Percentiles rank a stretch among this genome's conserved stretches.
Conservation (phyloP, 306 rosid species). For the Comarum palustre region DNA sequence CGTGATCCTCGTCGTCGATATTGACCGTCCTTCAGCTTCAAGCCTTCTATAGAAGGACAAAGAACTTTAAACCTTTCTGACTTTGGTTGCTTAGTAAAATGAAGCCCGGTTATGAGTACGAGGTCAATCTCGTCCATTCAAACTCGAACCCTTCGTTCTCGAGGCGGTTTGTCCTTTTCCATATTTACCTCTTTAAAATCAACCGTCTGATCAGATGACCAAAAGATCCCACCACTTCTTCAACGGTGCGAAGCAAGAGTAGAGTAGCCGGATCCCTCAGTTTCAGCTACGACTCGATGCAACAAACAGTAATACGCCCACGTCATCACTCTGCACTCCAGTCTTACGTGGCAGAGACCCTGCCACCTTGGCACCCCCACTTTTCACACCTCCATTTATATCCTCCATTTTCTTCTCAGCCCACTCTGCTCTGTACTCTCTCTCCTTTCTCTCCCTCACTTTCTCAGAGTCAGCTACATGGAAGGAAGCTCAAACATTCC, state of each 20-base stretch:
- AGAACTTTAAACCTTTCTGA: not conserved
- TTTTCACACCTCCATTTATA: slow-evolving; percentile 3
- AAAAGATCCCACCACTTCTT: not conserved
- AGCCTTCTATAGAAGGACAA: not conserved
- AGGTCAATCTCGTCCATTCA: not conserved
- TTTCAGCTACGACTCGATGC: slow-evolving; percentile 2
- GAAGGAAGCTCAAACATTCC: not conserved
- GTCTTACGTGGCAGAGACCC: slow-evolving; percentile 25
- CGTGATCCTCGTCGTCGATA: not conserved
- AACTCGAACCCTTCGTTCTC: not conserved
- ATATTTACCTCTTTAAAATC: no score
- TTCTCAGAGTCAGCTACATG: slow-evolving; percentile 9
- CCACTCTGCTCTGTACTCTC: not conserved
- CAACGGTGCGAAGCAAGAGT: not conserved
- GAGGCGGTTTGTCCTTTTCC: not conserved
- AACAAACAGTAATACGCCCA: slow-evolving; percentile 1
- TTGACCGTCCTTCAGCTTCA: not conserved
- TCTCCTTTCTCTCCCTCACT: not conserved
- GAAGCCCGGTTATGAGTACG: no score
- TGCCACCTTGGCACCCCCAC: slow-evolving; percentile 14
- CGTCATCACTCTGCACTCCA: slow-evolving; percentile 2
- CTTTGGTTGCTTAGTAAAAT: not conserved
- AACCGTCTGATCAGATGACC: slow-evolving; percentile 4
- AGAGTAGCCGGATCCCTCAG: slow-evolving; percentile 16
- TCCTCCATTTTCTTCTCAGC: not conserved